Percentiles rank a stretch among this genome's conserved stretches.
These are phyloP conservation scores for Aurinia saxatilis DNA, from an alignment of 345 rosid species.

Conservation along the genomic window DNA sequence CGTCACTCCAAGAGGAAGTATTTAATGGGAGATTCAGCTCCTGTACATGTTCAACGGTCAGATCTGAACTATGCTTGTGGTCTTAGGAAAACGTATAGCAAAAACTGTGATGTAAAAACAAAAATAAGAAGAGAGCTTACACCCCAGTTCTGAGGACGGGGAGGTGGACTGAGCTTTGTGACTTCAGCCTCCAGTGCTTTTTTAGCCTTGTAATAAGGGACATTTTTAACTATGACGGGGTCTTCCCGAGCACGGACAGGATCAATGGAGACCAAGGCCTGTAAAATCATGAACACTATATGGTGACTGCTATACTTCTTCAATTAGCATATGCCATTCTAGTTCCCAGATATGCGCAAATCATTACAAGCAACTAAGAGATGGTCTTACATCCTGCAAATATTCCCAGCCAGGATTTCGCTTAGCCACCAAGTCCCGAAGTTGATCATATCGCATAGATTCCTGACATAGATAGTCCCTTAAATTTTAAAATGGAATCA, in stretches of 20 bases:
- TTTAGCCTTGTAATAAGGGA: slow-evolving; percentile 81
- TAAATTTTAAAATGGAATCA: neutral
- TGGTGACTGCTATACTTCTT: slow-evolving; percentile 4
- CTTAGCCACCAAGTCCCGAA: slow-evolving; percentile 73
- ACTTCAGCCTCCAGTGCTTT: slow-evolving; percentile 78
- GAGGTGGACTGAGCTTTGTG: slow-evolving; percentile 64
- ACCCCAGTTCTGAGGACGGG: slow-evolving; percentile 90
- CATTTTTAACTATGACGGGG: slow-evolving; percentile 66
- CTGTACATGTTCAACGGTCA: slow-evolving; percentile 37
- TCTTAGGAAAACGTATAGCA: neutral
- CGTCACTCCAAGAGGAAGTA: slow-evolving; percentile 82
- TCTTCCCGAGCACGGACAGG: slow-evolving; percentile 82
- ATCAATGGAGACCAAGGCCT: slow-evolving; percentile 79
- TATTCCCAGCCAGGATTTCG: slow-evolving; percentile 89
- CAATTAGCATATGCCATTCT: neutral
- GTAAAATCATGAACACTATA: slow-evolving; percentile 21
- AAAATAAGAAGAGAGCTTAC: slow-evolving; percentile 38
- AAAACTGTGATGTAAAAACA: no score
- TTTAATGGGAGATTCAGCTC: slow-evolving; percentile 76
- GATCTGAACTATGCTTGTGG: neutral
- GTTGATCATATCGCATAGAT: slow-evolving; percentile 83
- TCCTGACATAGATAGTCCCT: slow-evolving; percentile 43
- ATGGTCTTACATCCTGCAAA: slow-evolving; percentile 71
- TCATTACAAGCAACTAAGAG: neutral
- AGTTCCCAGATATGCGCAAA: neutral